Evolutionary conservation across 75 land plant genomes (phyloP).

Genomic region (Cryptomeria japonica): DNA sequence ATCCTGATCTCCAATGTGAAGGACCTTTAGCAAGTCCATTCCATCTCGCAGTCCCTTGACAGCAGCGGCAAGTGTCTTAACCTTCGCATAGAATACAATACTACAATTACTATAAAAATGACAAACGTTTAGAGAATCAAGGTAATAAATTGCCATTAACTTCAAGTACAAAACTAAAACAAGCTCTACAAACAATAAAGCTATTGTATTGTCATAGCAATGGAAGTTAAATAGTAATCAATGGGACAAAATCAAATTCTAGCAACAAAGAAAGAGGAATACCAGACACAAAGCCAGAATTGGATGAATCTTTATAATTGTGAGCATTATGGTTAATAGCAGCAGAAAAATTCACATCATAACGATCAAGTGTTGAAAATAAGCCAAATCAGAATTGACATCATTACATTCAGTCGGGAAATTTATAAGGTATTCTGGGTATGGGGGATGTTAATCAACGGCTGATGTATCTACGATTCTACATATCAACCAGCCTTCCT

Average conservation of each 20-base stretch:
- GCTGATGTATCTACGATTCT: not conserved
- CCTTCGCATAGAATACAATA: conserved; percentile 29
- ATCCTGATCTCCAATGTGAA: conserved; percentile 32
- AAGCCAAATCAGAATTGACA: not conserved
- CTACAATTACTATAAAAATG: not conserved
- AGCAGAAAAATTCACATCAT: not conserved
- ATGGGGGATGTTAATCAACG: not conserved
- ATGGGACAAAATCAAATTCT: not conserved
- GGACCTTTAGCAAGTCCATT: conserved; percentile 44
- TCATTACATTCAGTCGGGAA: not conserved
- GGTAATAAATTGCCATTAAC: not conserved
- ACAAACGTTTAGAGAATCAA: not conserved
- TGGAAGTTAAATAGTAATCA: not conserved
- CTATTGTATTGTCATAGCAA: not conserved
- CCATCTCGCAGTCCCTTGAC: conserved; percentile 69
- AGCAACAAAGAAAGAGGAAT: not conserved
- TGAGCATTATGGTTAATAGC: not conserved
- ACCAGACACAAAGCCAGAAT: not conserved
- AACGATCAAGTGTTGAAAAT: not conserved
- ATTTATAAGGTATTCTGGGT: not conserved
- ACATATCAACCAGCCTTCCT: not conserved
- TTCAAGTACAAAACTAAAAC: not conserved
- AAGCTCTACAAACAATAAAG: not conserved
- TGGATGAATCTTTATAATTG: not conserved
- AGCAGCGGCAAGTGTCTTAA: conserved; percentile 61